Evolutionary conservation across 257 asterid species (phyloP).

Genomic region (Capsicum pubescens): DNA sequence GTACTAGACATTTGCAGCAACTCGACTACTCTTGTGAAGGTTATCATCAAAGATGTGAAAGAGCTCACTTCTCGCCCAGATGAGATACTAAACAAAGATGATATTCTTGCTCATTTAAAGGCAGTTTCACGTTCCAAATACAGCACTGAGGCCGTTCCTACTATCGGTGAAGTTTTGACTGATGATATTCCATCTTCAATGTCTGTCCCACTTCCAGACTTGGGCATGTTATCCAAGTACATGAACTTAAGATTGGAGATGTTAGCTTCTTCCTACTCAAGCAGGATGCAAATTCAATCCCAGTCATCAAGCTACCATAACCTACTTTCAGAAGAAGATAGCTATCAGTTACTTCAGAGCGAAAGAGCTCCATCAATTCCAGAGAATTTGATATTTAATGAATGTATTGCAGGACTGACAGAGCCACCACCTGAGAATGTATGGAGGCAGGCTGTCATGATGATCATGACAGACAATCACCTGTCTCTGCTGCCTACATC

Average conservation of each 20-base stretch:
- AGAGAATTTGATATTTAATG: background rate
- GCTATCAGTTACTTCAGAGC: background rate
- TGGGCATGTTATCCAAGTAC: background rate
- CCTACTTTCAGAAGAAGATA: background rate
- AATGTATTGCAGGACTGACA: background rate
- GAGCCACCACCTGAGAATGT: background rate
- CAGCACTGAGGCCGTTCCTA: background rate
- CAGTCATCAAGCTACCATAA: background rate
- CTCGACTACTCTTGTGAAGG: background rate
- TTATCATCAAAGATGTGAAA: background rate
- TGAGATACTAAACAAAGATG: background rate
- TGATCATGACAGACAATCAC: constrained; percentile 29
- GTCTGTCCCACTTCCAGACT: background rate
- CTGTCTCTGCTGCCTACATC: constrained; percentile 28
- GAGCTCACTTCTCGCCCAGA: background rate
- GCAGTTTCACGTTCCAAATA: background rate
- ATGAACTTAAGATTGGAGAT: constrained; percentile 11
- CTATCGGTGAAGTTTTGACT: background rate
- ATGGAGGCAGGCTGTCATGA: constrained; percentile 23
- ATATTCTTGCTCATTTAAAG: background rate
- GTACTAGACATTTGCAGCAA: background rate
- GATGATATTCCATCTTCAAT: background rate
- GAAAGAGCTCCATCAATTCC: background rate
- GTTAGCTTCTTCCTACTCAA: background rate
- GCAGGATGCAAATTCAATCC: background rate